phyloP scores from a whole-genome alignment of 2,329 filamentous ascomycete genomes.

The Biscogniauxia mediterranea region DNA sequence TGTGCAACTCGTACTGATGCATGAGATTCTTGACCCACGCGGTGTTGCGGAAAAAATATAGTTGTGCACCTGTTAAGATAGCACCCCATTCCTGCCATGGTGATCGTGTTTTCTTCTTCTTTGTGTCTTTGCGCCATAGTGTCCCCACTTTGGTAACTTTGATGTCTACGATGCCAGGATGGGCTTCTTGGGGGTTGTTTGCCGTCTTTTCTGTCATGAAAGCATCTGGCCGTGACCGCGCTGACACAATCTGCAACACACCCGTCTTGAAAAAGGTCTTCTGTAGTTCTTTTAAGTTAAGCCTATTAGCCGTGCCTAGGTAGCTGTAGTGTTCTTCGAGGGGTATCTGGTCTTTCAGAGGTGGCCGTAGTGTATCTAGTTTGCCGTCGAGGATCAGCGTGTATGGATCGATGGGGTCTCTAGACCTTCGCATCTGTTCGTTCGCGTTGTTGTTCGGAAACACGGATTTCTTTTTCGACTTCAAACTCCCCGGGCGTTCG shows the following conservation, averaged over 20 bases:
- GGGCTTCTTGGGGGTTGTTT: conserved; percentile 80
- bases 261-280: conserved; percentile 89
- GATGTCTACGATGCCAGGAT: conserved; percentile 93
- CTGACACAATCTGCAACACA: conserved; percentile 91
- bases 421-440: conserved; percentile 65
- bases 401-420: conserved; percentile 93
- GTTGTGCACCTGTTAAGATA: conserved; percentile 90
- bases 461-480: conserved; percentile 67
- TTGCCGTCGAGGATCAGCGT: conserved; percentile 89
- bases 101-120: conserved; percentile 90
- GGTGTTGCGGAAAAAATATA: conserved; percentile 95
- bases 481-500: conserved; percentile 69
- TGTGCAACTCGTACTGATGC: conserved; percentile 79
- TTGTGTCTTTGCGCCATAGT: conserved; percentile 89
- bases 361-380: conserved; percentile 77
- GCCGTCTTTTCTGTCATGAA: conserved; percentile 88
- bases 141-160: conserved; percentile 95
- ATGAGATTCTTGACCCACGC: conserved; percentile 90
- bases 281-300: conserved; percentile 81
- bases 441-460: conserved; percentile 60
- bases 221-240: conserved; percentile 87
- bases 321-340: conserved; percentile 92
- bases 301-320: conserved; percentile 68
- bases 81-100: conserved; percentile 99
- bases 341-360: conserved; percentile 86